Conservation (phyloP, 495 filamentous ascomycete species). For the Trichoderma asperelloides region DNA sequence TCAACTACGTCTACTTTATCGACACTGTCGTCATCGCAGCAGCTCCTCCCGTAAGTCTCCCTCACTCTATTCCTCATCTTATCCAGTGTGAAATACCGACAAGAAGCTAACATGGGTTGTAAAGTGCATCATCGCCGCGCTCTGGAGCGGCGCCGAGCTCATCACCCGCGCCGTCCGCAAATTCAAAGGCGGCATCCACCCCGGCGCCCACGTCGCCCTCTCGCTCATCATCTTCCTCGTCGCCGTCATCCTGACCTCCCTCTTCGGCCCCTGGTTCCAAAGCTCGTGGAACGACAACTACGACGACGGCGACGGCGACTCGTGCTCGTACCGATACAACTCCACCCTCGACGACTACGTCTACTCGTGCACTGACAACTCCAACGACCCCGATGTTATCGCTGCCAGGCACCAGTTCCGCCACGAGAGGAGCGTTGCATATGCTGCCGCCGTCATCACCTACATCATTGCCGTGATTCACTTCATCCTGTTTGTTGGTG, state of each 20-base stretch:
- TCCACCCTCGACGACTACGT: background rate
- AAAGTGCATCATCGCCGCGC: slow-evolving; percentile 23
- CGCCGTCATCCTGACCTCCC: slow-evolving; percentile 10
- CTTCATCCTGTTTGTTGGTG: slow-evolving; percentile 35
- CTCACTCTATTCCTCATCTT: background rate
- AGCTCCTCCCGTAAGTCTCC: slow-evolving; percentile 13
- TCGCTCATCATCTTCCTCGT: slow-evolving; percentile 26
- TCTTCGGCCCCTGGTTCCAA: slow-evolving; percentile 13
- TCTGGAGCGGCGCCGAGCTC: slow-evolving; percentile 30
- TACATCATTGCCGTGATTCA: slow-evolving; percentile 18
- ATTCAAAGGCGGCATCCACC: slow-evolving; percentile 25
- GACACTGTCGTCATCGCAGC: background rate
- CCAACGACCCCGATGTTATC: slow-evolving; percentile 11
- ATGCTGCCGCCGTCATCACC: slow-evolving; percentile 13
- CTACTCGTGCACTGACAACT: background rate
- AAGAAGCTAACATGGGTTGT: background rate
- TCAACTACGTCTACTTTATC: background rate
- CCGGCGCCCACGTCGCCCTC: slow-evolving; percentile 28
- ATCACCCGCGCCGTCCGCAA: slow-evolving; percentile 20
- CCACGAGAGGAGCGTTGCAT: slow-evolving; percentile 12
- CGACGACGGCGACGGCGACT: background rate
- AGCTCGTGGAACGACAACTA: slow-evolving; percentile 10
- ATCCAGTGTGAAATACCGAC: background rate
- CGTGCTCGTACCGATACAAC: background rate
- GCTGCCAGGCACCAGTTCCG: slow-evolving; percentile 1